Evolutionary conservation across 768 basidiomycete species (phyloP).

Genomic region (Tricholoma terreum): DNA sequence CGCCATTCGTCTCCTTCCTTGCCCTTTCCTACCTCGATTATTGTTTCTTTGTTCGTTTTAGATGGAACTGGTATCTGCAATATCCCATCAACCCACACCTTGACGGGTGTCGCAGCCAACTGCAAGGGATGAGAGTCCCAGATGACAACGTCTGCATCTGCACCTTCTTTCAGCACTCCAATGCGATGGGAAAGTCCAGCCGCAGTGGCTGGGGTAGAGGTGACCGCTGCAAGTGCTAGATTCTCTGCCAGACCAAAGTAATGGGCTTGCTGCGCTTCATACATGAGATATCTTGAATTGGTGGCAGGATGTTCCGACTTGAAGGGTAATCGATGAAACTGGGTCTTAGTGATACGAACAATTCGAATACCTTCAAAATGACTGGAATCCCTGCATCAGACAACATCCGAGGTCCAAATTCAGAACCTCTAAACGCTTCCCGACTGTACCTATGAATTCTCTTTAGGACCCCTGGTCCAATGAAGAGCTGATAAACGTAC

Average conservation of each 20-base stretch:
- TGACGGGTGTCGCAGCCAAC: slow-evolving; percentile 69
- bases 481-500: slow-evolving; percentile 24
- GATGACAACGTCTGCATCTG: slow-evolving; percentile 68
- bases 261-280: slow-evolving; percentile 71
- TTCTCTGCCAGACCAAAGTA: slow-evolving; percentile 60
- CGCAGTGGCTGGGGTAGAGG: slow-evolving; percentile 60
- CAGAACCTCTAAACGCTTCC: slow-evolving; percentile 67
- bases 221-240: slow-evolving; percentile 62
- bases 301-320: slow-evolving; percentile 58
- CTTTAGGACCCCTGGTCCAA: not conserved
- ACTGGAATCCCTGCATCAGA: slow-evolving; percentile 70
- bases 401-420: slow-evolving; percentile 74
- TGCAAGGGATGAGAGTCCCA: slow-evolving; percentile 76
- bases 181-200: slow-evolving; percentile 76
- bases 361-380: slow-evolving; percentile 64
- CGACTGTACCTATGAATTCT: slow-evolving; percentile 39
- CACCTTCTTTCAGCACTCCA: slow-evolving; percentile 56
- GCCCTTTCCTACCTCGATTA: slow-evolving; percentile 43
- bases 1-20: slow-evolving; percentile 44
- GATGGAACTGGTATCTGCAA: slow-evolving; percentile 56
- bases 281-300: slow-evolving; percentile 65
- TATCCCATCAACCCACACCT: slow-evolving; percentile 86
- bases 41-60: slow-evolving; percentile 32
- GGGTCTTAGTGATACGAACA: not conserved
- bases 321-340: not conserved